Percentiles rank a stretch among this genome's conserved stretches.
phyloP scores from a whole-genome alignment of 805 yeast genomes.

The Pichia heedii region DNA sequence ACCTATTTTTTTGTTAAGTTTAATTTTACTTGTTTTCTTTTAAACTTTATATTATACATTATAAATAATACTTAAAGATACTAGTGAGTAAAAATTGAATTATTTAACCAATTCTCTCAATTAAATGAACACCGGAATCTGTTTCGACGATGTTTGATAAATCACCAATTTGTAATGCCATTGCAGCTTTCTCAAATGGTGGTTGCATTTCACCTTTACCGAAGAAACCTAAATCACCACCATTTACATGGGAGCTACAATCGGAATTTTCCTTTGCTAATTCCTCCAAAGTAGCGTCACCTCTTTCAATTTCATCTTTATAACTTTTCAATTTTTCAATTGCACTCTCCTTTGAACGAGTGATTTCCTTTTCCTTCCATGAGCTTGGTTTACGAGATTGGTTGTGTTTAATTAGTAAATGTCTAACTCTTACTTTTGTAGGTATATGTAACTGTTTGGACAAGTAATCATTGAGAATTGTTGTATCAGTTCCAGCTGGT shows the following conservation, averaged over 20 bases:
- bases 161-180: slow-evolving; percentile 73
- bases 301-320: slow-evolving; percentile 50
- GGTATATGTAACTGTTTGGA: slow-evolving; percentile 39
- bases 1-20: no score
- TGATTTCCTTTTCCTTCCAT: slow-evolving; percentile 71
- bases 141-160: slow-evolving; percentile 76
- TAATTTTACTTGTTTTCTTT: no score
- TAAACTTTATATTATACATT: no score
- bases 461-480: slow-evolving; percentile 48
- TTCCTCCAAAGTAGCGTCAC: slow-evolving; percentile 57
- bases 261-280: slow-evolving; percentile 81
- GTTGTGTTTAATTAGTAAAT: slow-evolving; percentile 72
- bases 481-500: slow-evolving; percentile 72
- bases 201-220: slow-evolving; percentile 95
- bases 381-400: slow-evolving; percentile 86
- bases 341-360: slow-evolving; percentile 79
- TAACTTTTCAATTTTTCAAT: slow-evolving; percentile 48
- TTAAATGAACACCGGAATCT: slow-evolving; percentile 83
- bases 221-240: slow-evolving; percentile 89
- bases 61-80: no score
- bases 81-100: no score
- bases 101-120: slow-evolving; percentile 75
- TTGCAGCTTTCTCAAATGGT: slow-evolving; percentile 81
- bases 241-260: slow-evolving; percentile 75
- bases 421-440: slow-evolving; percentile 69